phyloP scores from a whole-genome alignment of 257 asterid species.

The Voacanga thouarsii region DNA sequence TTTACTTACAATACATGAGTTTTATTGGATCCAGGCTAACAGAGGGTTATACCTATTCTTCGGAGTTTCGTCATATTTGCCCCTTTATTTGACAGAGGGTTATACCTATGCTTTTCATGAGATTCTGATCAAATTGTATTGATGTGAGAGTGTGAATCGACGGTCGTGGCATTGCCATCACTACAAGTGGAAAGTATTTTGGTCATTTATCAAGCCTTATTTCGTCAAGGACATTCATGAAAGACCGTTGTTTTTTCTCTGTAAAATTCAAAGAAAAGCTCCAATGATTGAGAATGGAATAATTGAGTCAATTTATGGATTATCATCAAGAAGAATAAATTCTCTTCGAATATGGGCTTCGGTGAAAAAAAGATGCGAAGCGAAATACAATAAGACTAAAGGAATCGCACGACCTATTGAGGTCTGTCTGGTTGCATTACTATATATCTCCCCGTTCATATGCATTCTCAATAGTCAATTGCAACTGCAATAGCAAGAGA shows the following conservation, averaged over 20 bases:
- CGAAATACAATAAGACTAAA: neutral
- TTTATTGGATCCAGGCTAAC: conserved; percentile 98
- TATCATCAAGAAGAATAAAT: conserved; percentile 7
- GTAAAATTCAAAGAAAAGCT: neutral
- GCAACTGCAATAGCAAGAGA: neutral
- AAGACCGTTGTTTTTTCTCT: neutral
- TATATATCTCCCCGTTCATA: neutral
- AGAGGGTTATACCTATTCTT: too few species aligned
- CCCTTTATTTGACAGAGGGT: too few species aligned
- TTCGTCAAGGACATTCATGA: conserved; percentile 1
- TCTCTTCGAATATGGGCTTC: neutral
- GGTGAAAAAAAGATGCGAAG: neutral
- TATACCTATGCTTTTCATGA: too few species aligned
- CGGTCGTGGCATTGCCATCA: too few species aligned
- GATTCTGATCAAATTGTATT: too few species aligned
- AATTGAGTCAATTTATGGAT: neutral
- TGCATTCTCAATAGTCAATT: neutral
- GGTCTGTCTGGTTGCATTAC: neutral
- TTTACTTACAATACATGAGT: conserved; percentile 76
- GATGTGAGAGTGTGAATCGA: too few species aligned
- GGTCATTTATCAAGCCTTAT: neutral
- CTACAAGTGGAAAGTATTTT: neutral
- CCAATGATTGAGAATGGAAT: neutral
- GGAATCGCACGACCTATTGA: neutral
- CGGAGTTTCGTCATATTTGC: too few species aligned